phyloP scores from a whole-genome alignment of 1,284 basidiomycete genomes.

The Microbotryomycetes sp. region DNA sequence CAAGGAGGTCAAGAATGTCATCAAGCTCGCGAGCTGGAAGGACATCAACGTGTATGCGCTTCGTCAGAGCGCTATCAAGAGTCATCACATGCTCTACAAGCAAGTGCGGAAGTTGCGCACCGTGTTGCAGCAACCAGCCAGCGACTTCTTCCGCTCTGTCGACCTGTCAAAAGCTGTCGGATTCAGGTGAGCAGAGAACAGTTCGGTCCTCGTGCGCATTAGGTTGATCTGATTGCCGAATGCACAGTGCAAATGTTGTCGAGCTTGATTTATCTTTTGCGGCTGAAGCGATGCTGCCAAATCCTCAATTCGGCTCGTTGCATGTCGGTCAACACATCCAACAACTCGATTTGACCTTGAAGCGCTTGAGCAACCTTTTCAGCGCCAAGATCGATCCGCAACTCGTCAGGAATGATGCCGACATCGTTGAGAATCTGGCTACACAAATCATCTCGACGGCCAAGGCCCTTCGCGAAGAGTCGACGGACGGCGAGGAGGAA shows the following conservation, averaged over 20 bases:
- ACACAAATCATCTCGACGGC: conserved; percentile 66
- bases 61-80: conserved; percentile 81
- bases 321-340: conserved; percentile 9
- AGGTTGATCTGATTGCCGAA: too few relatives aligned
- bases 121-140: conserved; percentile 66
- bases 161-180: conserved; percentile 13
- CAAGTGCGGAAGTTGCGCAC: conserved; percentile 88
- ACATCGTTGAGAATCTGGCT: conserved; percentile 46
- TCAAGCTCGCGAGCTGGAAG: conserved; percentile 97
- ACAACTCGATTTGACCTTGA: conserved; percentile 27
- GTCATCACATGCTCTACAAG: conserved; percentile 87
- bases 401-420: conserved; percentile 13
- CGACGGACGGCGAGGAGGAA: conserved; percentile 48
- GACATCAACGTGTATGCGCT: conserved; percentile 94
- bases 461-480: conserved; percentile 54
- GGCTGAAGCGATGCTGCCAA: not conserved
- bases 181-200: not conserved
- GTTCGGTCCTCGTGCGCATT: not conserved
- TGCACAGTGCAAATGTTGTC: not conserved
- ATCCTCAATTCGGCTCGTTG: not conserved
- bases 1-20: conserved; percentile 72
- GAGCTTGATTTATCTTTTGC: not conserved
- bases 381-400: not conserved
- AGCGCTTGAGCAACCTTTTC: conserved; percentile 16
- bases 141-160: conserved; percentile 34